These are phyloP conservation scores for Aspergillus panamensis DNA, from an alignment of 495 filamentous ascomycete species.

Conservation along the genomic window DNA sequence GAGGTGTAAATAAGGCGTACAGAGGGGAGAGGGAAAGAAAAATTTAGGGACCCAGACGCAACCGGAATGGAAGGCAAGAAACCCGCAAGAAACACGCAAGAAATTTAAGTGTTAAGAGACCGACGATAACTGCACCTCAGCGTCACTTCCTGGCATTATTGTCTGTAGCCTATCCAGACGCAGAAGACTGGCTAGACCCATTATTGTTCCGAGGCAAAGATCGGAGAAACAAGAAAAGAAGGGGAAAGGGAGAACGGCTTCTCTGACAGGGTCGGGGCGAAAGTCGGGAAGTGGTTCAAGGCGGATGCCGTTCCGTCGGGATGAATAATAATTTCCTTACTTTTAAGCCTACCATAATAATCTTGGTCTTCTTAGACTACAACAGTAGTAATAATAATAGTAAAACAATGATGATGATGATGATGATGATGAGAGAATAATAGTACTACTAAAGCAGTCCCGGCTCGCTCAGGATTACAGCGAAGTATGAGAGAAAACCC, in stretches of 20 bases:
- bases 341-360: too few species aligned
- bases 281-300: slow-evolving; percentile 22
- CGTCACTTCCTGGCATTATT: slow-evolving; percentile 3
- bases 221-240: background rate
- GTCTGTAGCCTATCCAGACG: slow-evolving; percentile 10
- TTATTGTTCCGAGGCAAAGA: slow-evolving; percentile 14
- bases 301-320: slow-evolving; percentile 7
- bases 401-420: too few species aligned
- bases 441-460: too few species aligned
- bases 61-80: slow-evolving; percentile 8
- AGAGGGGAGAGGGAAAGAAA: background rate
- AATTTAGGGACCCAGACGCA: slow-evolving; percentile 3
- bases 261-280: slow-evolving; percentile 19
- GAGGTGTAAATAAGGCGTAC: background rate
- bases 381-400: background rate
- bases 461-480: too few species aligned
- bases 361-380: too few species aligned
- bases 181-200: slow-evolving; percentile 18
- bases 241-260: slow-evolving; percentile 10
- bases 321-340: background rate
- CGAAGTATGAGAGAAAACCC: background rate
- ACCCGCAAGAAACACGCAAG: slow-evolving; percentile 19
- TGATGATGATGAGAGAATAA: too few species aligned
- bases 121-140: background rate
- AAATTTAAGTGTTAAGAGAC: slow-evolving; percentile 2